A percentile compares a stretch with the other conserved stretches of the same genome.
Conservation (phyloP, 495 filamentous ascomycete species). For the Neurospora sp. region DNA sequence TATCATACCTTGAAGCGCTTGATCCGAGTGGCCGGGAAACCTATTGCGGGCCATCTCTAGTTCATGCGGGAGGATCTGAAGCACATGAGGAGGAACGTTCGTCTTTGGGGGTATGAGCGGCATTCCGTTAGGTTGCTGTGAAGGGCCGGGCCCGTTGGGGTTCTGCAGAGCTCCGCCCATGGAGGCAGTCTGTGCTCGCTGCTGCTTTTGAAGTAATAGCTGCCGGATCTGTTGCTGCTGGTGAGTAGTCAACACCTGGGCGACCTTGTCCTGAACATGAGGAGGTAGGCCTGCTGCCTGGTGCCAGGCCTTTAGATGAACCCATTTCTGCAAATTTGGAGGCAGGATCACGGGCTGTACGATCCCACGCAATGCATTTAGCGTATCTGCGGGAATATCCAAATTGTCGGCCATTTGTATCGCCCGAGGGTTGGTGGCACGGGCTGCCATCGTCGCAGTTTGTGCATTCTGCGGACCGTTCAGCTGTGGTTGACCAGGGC, state of each 20-base stretch:
- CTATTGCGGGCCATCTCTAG: neutral
- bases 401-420: slow-evolving; percentile 27
- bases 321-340: slow-evolving; percentile 59
- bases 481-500: neutral
- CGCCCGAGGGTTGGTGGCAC: slow-evolving; percentile 1
- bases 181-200: slow-evolving; percentile 7
- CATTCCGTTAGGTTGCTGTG: neutral
- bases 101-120: neutral
- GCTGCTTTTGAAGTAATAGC: slow-evolving; percentile 5
- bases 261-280: slow-evolving; percentile 23
- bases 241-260: slow-evolving; percentile 36
- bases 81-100: neutral
- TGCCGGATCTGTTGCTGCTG: slow-evolving; percentile 47
- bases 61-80: slow-evolving; percentile 2
- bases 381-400: slow-evolving; percentile 20
- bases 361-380: slow-evolving; percentile 11
- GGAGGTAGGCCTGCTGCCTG: slow-evolving; percentile 33
- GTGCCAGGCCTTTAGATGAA: slow-evolving; percentile 54
- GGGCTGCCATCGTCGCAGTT: neutral
- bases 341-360: slow-evolving; percentile 27
- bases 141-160: neutral
- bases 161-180: neutral
- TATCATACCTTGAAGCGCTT: neutral
- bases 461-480: neutral
- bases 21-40: neutral